These are phyloP conservation scores for Vicia villosa DNA, from an alignment of 306 rosid species.

Conservation along the genomic window DNA sequence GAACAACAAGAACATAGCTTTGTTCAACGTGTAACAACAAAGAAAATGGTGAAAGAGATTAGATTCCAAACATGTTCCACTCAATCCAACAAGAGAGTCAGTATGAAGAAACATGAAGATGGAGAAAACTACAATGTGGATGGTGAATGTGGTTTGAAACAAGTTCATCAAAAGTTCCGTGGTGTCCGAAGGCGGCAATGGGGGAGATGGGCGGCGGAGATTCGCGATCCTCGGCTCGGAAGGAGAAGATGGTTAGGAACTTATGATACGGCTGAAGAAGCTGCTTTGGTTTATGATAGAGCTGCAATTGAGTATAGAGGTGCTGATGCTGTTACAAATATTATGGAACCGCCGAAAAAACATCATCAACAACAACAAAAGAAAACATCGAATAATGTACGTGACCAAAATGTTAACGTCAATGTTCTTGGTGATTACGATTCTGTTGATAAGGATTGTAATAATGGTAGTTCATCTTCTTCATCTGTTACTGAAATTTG, in stretches of 20 bases:
- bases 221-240: conserved; percentile 53
- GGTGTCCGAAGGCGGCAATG: conserved; percentile 82
- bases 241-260: conserved; percentile 31
- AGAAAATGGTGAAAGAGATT: conserved; percentile 58
- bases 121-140: not conserved
- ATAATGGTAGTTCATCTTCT: not conserved
- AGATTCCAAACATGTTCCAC: not conserved
- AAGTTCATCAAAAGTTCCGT: conserved; percentile 54
- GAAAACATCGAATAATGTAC: not conserved
- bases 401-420: not conserved
- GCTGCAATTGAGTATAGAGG: conserved; percentile 61
- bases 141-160: not conserved
- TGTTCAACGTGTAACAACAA: conserved; percentile 8
- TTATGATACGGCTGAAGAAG: conserved; percentile 29
- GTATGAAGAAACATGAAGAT: conserved; percentile 27
- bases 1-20: conserved; percentile 38
- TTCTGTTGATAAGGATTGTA: not conserved
- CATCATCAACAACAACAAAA: not conserved
- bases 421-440: not conserved
- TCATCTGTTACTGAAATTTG: conserved; percentile 25
- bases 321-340: conserved; percentile 57
- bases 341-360: conserved; percentile 32
- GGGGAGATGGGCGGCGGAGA: conserved; percentile 96
- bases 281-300: conserved; percentile 54
- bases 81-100: not conserved